Percentiles rank a stretch among this genome's conserved stretches.
phyloP scores from a whole-genome alignment of 192 early-diverging fungal species.

The Ambispora gerdemannii region DNA sequence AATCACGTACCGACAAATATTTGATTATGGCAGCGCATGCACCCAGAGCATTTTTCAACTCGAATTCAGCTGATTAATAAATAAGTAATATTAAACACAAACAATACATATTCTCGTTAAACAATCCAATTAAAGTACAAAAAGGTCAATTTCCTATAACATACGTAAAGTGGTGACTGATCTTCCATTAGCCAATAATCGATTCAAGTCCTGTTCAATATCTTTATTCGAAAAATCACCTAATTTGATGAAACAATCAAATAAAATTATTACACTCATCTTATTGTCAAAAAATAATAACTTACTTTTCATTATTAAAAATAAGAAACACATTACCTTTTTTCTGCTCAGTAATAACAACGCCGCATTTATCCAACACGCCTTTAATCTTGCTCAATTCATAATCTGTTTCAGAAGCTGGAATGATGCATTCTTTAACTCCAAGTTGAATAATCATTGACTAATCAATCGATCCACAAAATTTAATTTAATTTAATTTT shows the following conservation, averaged over 20 bases:
- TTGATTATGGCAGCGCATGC: constrained; percentile 68
- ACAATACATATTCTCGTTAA: not conserved
- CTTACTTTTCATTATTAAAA: too few species aligned
- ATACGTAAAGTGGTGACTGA: constrained; percentile 62
- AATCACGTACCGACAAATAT: constrained; percentile 52
- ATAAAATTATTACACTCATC: too few species aligned
- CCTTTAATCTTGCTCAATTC: constrained; percentile 67
- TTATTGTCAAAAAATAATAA: too few species aligned
- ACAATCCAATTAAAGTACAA: not conserved
- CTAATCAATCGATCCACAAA: constrained; percentile 32
- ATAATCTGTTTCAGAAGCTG: constrained; percentile 57
- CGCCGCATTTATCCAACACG: constrained; percentile 72
- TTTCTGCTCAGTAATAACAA: constrained; percentile 69
- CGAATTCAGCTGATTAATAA: constrained; percentile 59
- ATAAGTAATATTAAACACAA: not conserved
- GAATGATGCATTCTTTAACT: constrained; percentile 87
- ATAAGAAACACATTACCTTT: constrained; percentile 49
- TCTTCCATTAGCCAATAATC: constrained; percentile 68
- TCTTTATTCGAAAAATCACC: constrained; percentile 70
- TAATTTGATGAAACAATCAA: constrained; percentile 19
- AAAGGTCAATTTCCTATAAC: constrained; percentile 31
- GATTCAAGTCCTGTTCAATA: constrained; percentile 83
- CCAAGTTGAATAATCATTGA: constrained; percentile 88
- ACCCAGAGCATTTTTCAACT: constrained; percentile 67
- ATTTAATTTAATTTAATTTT: not conserved